phyloP scores from a whole-genome alignment of 179 eudicot species.

The Beta macrorhiza region DNA sequence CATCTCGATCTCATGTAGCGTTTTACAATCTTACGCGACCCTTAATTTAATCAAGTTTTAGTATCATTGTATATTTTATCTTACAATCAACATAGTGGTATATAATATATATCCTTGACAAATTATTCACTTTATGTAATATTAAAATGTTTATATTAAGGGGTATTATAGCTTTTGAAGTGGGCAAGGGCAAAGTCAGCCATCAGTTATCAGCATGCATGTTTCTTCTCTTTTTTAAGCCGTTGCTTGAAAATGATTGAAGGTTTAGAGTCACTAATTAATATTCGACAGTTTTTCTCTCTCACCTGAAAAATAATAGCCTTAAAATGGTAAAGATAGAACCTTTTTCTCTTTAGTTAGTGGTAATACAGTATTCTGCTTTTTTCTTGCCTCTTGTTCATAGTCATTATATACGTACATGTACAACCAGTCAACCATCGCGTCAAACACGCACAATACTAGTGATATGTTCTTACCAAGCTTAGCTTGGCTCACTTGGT shows the following conservation, averaged over 20 bases:
- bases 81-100: background rate
- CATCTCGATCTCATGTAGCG: slow-evolving; percentile 27
- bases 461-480: no score
- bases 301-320: slow-evolving; percentile 8
- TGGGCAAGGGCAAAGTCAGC: slow-evolving; percentile 9
- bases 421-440: background rate
- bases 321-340: background rate
- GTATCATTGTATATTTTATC: background rate
- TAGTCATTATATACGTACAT: background rate
- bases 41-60: slow-evolving; percentile 1
- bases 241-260: slow-evolving; percentile 12
- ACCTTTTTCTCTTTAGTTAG: slow-evolving; percentile 14
- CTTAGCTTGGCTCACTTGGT: no score
- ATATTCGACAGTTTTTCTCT: background rate
- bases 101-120: background rate
- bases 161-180: background rate
- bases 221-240: background rate
- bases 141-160: no score
- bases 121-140: background rate
- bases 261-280: background rate
- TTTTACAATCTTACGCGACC: slow-evolving; percentile 29
- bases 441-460: no score
- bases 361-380: background rate
- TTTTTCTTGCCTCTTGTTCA: background rate
- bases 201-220: slow-evolving; percentile 13